phyloP scores from a whole-genome alignment of 2,329 filamentous ascomycete genomes.

The Fusarium hainanense region DNA sequence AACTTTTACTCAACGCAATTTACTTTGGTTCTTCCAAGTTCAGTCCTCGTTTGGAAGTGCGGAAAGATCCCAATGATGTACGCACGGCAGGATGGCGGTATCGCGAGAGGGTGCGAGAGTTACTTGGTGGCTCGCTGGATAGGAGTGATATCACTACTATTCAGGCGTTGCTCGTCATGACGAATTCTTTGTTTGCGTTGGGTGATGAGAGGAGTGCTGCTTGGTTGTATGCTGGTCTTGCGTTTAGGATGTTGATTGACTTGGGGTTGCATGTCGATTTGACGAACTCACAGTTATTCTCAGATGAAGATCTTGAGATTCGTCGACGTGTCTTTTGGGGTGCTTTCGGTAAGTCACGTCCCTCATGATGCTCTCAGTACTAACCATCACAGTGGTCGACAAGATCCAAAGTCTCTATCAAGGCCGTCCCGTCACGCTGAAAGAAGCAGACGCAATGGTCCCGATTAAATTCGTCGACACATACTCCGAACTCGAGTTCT shows the following conservation, averaged over 20 bases:
- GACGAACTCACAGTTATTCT: constrained; percentile 4
- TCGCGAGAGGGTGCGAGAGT: constrained; percentile 57
- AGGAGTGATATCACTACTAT: constrained; percentile 65
- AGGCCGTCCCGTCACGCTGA: constrained; percentile 61
- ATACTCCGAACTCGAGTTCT: constrained; percentile 65
- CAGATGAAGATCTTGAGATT: constrained; percentile 34
- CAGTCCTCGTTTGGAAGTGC: constrained; percentile 57
- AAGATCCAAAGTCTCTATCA: constrained; percentile 67
- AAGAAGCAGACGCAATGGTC: constrained; percentile 59
- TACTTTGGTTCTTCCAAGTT: constrained; percentile 57
- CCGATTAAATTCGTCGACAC: constrained; percentile 60
- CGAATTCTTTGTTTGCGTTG: constrained; percentile 61
- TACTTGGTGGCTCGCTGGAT: constrained; percentile 60
- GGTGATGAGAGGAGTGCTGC: constrained; percentile 63
- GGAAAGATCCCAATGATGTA: constrained; percentile 57
- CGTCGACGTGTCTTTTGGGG: constrained; percentile 41
- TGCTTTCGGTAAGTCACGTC: constrained; percentile 7
- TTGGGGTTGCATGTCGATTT: constrained; percentile 56
- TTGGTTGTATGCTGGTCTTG: constrained; percentile 65
- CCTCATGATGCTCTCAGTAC: rapidly evolving
- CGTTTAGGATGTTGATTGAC: constrained; percentile 56
- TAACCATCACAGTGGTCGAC: constrained; percentile 47
- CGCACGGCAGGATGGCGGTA: constrained; percentile 62
- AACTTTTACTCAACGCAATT: constrained; percentile 66
- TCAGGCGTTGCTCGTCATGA: constrained; percentile 64